A percentile compares a stretch with the other conserved stretches of the same genome.
These are phyloP conservation scores for Magnaporthiopsis poae DNA, from an alignment of 2,329 filamentous ascomycete genomes.

Conservation along the genomic window DNA sequence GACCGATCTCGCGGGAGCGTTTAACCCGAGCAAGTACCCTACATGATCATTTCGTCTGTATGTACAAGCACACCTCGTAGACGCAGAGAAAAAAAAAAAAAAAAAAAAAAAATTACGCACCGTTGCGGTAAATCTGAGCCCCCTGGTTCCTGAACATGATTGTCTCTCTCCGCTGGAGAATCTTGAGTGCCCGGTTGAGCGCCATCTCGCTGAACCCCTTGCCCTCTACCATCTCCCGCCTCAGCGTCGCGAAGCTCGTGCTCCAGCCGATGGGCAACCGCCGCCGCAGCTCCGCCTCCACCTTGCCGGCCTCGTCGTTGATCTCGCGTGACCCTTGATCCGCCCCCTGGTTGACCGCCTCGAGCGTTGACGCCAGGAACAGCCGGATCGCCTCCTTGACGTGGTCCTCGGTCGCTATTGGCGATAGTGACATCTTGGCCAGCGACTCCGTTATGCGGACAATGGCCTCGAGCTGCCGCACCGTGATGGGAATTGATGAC, in stretches of 20 bases:
- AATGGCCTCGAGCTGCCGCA: constrained; percentile 93
- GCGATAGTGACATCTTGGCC: constrained; percentile 78
- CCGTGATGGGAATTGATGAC: constrained; percentile 91
- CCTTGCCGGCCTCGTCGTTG: constrained; percentile 76
- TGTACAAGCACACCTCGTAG: no score
- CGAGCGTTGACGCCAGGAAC: constrained; percentile 95
- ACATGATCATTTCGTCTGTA: no score
- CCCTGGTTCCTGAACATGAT: constrained; percentile 72
- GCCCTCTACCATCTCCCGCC: constrained; percentile 82
- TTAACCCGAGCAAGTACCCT: no score
- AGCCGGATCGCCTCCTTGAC: constrained; percentile 95
- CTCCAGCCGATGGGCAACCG: constrained; percentile 91
- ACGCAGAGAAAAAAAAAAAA: not conserved
- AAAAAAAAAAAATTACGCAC: constrained; percentile 37
- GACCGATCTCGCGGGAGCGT: no score
- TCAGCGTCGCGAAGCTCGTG: constrained; percentile 75
- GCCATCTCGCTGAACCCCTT: constrained; percentile 83
- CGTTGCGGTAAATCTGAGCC: constrained; percentile 63
- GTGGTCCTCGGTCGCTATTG: constrained; percentile 78
- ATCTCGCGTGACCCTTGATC: constrained; percentile 77
- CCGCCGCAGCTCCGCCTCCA: constrained; percentile 81
- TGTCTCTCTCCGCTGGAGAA: constrained; percentile 79
- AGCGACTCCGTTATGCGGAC: constrained; percentile 94
- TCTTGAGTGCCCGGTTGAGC: constrained; percentile 72
- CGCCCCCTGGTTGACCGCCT: constrained; percentile 76